These are phyloP conservation scores for Tanozyma kutaoensis DNA, from an alignment of 805 yeast genomes.

Conservation along the genomic window DNA sequence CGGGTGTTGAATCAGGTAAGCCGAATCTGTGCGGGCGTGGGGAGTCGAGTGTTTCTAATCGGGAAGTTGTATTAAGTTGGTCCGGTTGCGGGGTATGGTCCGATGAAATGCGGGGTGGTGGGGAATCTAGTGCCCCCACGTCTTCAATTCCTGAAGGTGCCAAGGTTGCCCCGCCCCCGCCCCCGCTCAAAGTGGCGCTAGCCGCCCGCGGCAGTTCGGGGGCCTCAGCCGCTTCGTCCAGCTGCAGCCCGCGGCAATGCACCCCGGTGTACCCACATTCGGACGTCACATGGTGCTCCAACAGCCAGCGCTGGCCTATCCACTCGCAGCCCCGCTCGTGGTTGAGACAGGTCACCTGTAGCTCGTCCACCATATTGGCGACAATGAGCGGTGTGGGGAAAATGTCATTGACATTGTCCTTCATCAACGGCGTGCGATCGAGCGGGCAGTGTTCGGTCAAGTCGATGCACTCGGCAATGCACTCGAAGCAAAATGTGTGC, in stretches of 20 bases:
- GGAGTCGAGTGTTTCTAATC: too few relatives aligned
- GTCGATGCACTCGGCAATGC: conserved; percentile 33
- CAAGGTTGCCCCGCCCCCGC: too few relatives aligned
- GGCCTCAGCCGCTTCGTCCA: not conserved
- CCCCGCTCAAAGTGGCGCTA: too few relatives aligned
- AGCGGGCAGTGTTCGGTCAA: conserved; percentile 40
- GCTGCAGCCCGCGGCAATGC: conserved; percentile 13
- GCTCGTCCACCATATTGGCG: conserved; percentile 47
- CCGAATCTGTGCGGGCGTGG: too few relatives aligned
- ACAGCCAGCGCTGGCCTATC: conserved; percentile 46
- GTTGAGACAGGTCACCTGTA: conserved; percentile 43
- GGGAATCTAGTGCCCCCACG: too few relatives aligned
- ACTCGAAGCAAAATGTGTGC: conserved; percentile 50
- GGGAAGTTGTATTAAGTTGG: too few relatives aligned
- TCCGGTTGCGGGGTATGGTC: too few relatives aligned
- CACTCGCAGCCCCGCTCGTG: conserved; percentile 40
- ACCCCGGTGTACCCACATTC: conserved; percentile 26
- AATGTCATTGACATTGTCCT: conserved; percentile 12
- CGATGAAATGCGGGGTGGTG: too few relatives aligned
- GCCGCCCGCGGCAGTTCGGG: too few relatives aligned
- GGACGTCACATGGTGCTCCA: conserved; percentile 32
- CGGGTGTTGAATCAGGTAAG: too few relatives aligned
- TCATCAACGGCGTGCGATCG: conserved; percentile 38
- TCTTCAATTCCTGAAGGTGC: too few relatives aligned
- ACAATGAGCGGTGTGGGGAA: conserved; percentile 45